Evolutionary conservation across 805 yeast genomes (phyloP).

Genomic region (Pichia heedii): DNA sequence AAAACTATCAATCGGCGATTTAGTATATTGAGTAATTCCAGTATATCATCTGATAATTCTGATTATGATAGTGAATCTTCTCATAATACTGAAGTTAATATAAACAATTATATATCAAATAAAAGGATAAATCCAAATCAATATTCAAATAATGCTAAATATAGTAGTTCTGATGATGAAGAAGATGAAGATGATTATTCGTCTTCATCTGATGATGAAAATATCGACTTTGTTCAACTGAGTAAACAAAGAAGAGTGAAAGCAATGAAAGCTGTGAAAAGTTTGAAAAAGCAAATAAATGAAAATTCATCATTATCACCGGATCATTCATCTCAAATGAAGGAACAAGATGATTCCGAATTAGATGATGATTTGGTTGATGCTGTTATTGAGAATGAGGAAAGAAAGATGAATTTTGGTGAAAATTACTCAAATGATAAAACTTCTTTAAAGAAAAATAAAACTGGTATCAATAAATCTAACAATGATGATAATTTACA

Average conservation of each 20-base stretch:
- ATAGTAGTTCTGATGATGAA: constrained; percentile 23
- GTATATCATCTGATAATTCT: constrained; percentile 1
- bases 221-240: constrained; percentile 62
- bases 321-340: constrained; percentile 9
- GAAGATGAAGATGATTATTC: constrained; percentile 14
- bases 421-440: constrained; percentile 16
- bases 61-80: constrained; percentile 3
- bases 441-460: not conserved
- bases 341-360: constrained; percentile 30
- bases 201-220: constrained; percentile 47
- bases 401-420: constrained; percentile 25
- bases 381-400: constrained; percentile 34
- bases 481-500: not conserved
- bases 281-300: constrained; percentile 11
- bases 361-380: constrained; percentile 34
- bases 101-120: not conserved
- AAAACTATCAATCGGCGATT: constrained; percentile 16
- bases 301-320: constrained; percentile 7
- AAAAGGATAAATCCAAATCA: not conserved
- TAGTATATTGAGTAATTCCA: constrained; percentile 19
- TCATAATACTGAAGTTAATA: constrained; percentile 1
- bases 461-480: not conserved
- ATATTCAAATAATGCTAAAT: not conserved
- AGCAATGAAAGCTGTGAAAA: constrained; percentile 39
- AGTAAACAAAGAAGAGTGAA: constrained; percentile 59